Evolutionary conservation across 2,329 filamentous ascomycete species (phyloP).

Genomic region (Aspergillus sp.): DNA sequence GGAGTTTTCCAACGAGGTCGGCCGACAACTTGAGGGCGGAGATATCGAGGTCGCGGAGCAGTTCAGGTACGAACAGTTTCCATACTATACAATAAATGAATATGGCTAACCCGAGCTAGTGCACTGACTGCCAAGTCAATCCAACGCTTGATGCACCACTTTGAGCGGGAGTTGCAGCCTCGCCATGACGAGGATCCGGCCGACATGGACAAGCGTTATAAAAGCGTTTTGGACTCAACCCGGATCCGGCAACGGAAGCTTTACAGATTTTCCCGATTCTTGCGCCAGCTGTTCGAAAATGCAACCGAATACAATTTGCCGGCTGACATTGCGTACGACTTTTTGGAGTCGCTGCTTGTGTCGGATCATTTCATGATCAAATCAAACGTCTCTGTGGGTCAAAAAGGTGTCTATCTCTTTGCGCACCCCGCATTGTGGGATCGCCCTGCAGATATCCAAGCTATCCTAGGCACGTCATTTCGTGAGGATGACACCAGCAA

Average conservation of each 20-base stretch:
- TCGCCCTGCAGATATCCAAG: slow-evolving; percentile 78
- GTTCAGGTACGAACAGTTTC: slow-evolving; percentile 62
- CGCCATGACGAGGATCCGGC: slow-evolving; percentile 78
- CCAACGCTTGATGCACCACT: slow-evolving; percentile 82
- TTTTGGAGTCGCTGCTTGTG: slow-evolving; percentile 78
- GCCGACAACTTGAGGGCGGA: slow-evolving; percentile 84
- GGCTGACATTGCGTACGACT: slow-evolving; percentile 68
- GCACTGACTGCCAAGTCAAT: slow-evolving; percentile 91
- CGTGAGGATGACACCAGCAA: slow-evolving; percentile 69
- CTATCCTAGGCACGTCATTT: slow-evolving; percentile 78
- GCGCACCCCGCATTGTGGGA: slow-evolving; percentile 78
- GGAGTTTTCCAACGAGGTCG: slow-evolving; percentile 95
- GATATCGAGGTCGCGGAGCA: slow-evolving; percentile 97
- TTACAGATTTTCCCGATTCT: slow-evolving; percentile 87
- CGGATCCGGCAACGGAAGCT: slow-evolving; percentile 94
- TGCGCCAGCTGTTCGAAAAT: slow-evolving; percentile 94
- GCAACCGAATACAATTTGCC: slow-evolving; percentile 89
- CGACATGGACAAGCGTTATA: slow-evolving; percentile 97
- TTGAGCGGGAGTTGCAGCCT: slow-evolving; percentile 84
- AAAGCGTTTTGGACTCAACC: slow-evolving; percentile 91
- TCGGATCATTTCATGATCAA: slow-evolving; percentile 88
- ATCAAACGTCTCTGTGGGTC: slow-evolving; percentile 64
- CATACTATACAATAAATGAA: neutral
- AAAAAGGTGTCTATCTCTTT: slow-evolving; percentile 78
- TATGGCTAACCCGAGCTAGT: slow-evolving; percentile 43